Evolutionary conservation across 352 stramenopile genomes (phyloP), one percentile per base, ranked within the genome.

Genomic region (Thraustochytrium striatum): DNA sequence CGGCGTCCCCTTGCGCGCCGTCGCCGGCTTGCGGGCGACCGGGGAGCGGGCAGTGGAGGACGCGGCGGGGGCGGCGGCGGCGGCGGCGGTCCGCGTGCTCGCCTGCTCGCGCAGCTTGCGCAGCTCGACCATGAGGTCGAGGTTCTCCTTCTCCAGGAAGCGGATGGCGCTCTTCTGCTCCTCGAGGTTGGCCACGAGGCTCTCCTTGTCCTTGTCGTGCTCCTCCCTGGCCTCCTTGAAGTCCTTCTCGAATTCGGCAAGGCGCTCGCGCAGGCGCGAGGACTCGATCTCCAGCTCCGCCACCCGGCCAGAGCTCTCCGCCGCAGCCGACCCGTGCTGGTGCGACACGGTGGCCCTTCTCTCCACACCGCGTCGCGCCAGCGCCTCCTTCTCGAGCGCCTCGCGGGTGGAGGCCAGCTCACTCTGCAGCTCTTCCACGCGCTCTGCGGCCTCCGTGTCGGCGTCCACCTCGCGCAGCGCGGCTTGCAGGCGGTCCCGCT

Each of bases 121-220:
- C 30, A 82, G 28, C 16, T 82, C 65, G 32, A 82, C 69, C 73
- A 82, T 82, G 30, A 82, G 36, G 35, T 82, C 57, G 19, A 82
- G 58, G 50, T 82, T 82, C 36, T 82, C 73, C 73, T 78, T 79
- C 44, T 82, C 73, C 25, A 82, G 53, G 53, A 79, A 82, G 28
- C 65, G 43, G 36, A 79, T 82, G 58, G 80, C 69, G 52, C 61
- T 69, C 61, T 50, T 75, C 3, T 50, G 38, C 61, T 82, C 73
- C 73, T 82, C 73, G 39, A 75, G 8, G 47, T 72, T 25, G 2
- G 73, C 33, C 73, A 70, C 19, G 11, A 79, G 61, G n/a, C 38
- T 50, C 43, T 65, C 73, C 73, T 57, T 82, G 38, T 13, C 44
- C 21, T 30, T 39, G 38, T 81, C 73, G 36, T n/a, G 69, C 44